phyloP scores from a whole-genome alignment of 257 asterid species.

The Solanum pinnatisectum region DNA sequence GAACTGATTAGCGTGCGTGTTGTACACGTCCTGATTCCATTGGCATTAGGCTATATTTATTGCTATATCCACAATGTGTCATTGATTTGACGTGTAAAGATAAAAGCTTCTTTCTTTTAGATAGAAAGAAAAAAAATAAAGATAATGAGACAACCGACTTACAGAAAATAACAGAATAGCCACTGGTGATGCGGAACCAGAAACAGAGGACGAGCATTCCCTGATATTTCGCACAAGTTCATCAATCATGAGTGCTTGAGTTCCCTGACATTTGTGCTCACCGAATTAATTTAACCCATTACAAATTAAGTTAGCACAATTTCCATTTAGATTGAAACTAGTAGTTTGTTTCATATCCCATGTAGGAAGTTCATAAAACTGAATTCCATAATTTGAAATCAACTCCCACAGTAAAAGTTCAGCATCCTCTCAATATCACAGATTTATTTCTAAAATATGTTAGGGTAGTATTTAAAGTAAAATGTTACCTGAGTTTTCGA shows the following conservation, averaged over 20 bases:
- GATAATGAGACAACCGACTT: conserved; percentile 12
- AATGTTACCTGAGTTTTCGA: not conserved
- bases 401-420: not conserved
- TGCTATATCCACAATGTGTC: not conserved
- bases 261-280: conserved; percentile 15
- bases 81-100: not conserved
- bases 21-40: not conserved
- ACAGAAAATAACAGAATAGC: conserved; percentile 62
- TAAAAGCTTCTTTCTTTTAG: not conserved
- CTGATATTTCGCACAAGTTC: conserved; percentile 57
- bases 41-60: not conserved
- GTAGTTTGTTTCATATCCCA: not conserved
- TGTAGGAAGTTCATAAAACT: not conserved
- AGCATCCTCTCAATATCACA: not conserved
- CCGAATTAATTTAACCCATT: not conserved
- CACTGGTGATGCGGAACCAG: conserved; percentile 52
- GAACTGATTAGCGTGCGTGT: not conserved
- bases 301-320: not conserved
- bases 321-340: not conserved
- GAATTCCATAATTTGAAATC: not conserved
- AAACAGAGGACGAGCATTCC: conserved; percentile 37
- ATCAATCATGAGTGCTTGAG: conserved; percentile 26
- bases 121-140: not conserved
- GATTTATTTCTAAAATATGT: not conserved
- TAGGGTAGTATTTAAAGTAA: not conserved